phyloP scores from a whole-genome alignment of 441 rosid genomes.

The Jatropha multifida region DNA sequence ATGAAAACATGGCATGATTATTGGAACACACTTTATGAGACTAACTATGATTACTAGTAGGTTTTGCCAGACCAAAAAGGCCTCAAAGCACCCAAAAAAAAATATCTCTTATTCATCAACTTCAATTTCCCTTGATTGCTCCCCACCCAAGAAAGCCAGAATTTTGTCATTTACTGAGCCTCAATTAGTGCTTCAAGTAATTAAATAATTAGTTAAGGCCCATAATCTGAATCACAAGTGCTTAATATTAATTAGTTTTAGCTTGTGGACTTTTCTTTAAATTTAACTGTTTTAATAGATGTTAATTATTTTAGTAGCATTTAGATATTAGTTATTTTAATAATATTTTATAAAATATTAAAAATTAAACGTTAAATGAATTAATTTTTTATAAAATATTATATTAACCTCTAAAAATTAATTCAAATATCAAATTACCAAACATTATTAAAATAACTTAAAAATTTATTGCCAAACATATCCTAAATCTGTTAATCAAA shows the following conservation, averaged over 20 bases:
- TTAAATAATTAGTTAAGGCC: background rate
- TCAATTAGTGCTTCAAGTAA: background rate
- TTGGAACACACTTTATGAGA: conserved; percentile 18
- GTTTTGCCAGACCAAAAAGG: conserved; percentile 12
- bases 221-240: conserved; percentile 18
- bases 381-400: no score
- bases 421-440: no score
- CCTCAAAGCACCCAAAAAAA: background rate
- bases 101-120: conserved; percentile 6
- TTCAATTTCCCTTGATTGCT: background rate
- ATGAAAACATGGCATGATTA: conserved; percentile 21
- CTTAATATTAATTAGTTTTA: background rate
- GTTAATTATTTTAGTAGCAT: no score
- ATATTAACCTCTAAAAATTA: no score
- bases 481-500: no score
- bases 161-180: background rate
- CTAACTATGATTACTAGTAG: conserved; percentile 22
- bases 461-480: no score
- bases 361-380: no score
- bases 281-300: background rate
- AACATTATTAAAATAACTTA: no score
- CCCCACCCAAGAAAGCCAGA: conserved; percentile 16
- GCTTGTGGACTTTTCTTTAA: no score
- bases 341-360: no score
- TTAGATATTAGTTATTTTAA: no score